A percentile compares a stretch with the other conserved stretches of the same genome.
phyloP scores from a whole-genome alignment of 129 eudicot genomes.

The Dittrichia graveolens region DNA sequence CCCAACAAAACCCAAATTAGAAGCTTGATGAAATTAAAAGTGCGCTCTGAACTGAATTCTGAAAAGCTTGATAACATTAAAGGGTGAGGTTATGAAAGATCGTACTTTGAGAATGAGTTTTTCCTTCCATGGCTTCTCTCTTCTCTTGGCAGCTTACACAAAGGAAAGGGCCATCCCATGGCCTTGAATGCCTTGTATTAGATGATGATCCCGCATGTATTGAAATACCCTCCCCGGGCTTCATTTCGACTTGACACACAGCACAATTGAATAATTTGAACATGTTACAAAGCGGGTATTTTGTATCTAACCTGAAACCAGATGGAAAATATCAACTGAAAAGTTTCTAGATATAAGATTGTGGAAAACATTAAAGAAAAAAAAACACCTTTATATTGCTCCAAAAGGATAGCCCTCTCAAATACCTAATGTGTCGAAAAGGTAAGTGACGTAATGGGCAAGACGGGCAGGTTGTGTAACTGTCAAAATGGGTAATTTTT shows the following conservation, averaged over 20 bases:
- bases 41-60: neutral
- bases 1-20: neutral
- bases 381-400: neutral
- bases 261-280: conserved; percentile 92
- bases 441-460: neutral
- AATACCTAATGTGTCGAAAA: too few species aligned
- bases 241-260: conserved; percentile 91
- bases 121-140: conserved; percentile 99
- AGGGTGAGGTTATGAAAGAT: neutral
- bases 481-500: neutral
- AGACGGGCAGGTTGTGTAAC: neutral
- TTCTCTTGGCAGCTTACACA: conserved; percentile 88
- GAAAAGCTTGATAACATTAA: too few species aligned
- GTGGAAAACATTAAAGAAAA: neutral
- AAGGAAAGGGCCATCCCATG: conserved; percentile 99
- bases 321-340: neutral
- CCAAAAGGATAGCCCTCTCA: neutral
- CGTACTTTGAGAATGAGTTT: conserved; percentile 67
- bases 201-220: conserved; percentile 53
- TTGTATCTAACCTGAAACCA: conserved; percentile 72
- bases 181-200: conserved; percentile 59
- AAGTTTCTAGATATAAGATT: neutral
- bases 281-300: conserved; percentile 95
- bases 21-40: neutral
- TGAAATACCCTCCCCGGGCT: conserved; percentile 95